Conservation (phyloP, 495 filamentous ascomycete species). For the Penicillium soppii region DNA sequence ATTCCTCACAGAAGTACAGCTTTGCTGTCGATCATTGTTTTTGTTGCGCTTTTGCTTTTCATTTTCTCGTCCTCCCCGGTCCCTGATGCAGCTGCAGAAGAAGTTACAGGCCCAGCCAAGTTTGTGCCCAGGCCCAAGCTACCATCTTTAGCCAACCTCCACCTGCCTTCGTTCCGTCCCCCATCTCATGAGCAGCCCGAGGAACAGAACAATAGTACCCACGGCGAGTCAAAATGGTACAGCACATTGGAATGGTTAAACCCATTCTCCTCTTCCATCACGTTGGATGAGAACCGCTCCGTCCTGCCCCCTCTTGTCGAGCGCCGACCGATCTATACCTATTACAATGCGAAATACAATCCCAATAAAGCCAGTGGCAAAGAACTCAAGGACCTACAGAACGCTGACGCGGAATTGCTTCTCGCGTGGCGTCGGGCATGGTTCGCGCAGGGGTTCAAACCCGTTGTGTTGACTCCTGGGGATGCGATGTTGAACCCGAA, state of each 20-base stretch:
- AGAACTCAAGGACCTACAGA: constrained; percentile 57
- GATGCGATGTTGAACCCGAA: constrained; percentile 85
- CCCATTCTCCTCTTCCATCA: constrained; percentile 84
- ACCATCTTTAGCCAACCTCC: constrained; percentile 36
- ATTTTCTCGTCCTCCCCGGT: constrained; percentile 45
- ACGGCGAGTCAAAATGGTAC: constrained; percentile 80
- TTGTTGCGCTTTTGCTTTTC: constrained; percentile 45
- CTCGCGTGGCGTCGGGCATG: constrained; percentile 89
- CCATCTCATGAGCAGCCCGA: constrained; percentile 76
- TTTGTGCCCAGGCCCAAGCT: constrained; percentile 43
- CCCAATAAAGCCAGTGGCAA: constrained; percentile 39
- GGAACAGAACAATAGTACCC: constrained; percentile 76
- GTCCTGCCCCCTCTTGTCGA: constrained; percentile 76
- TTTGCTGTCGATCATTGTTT: constrained; percentile 42
- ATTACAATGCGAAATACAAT: constrained; percentile 66
- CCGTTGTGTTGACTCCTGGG: constrained; percentile 72
- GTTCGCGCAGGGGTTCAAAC: constrained; percentile 90
- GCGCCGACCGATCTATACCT: constrained; percentile 86
- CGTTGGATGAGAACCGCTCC: constrained; percentile 81
- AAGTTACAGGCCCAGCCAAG: constrained; percentile 29
- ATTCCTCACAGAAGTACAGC: constrained; percentile 45
- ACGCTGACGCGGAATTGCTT: constrained; percentile 75
- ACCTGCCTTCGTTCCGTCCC: constrained; percentile 56
- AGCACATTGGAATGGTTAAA: constrained; percentile 84
- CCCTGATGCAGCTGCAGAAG: constrained; percentile 24